These are phyloP conservation scores for Trichoderma atrobrunneum DNA, from an alignment of 2,329 filamentous ascomycete species.

Conservation along the genomic window DNA sequence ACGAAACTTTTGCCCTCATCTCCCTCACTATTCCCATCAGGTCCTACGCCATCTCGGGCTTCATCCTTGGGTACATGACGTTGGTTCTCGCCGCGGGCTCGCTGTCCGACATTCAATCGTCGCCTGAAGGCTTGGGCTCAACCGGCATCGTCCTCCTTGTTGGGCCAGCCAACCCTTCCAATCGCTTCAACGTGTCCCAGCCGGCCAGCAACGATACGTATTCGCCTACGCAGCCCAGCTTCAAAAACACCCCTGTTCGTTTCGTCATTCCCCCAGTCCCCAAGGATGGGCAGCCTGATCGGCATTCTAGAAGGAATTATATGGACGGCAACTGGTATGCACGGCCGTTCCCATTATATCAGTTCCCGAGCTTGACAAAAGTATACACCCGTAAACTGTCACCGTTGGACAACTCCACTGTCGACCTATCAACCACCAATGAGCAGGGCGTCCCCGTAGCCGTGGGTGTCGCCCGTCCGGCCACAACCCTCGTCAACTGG, in stretches of 20 bases:
- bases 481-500: constrained; percentile 73
- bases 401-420: constrained; percentile 63
- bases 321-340: constrained; percentile 41
- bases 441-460: constrained; percentile 69
- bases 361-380: constrained; percentile 61
- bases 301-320: constrained; percentile 42
- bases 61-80: constrained; percentile 81
- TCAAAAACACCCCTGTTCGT: constrained; percentile 48
- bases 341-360: constrained; percentile 54
- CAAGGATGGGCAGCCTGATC: constrained; percentile 39
- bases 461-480: constrained; percentile 74
- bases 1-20: constrained; percentile 69
- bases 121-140: constrained; percentile 65
- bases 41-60: constrained; percentile 51
- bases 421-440: constrained; percentile 66
- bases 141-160: constrained; percentile 70
- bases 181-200: constrained; percentile 53
- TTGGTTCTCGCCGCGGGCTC: constrained; percentile 67
- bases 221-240: constrained; percentile 35
- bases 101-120: constrained; percentile 59
- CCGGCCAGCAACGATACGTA: constrained; percentile 49
- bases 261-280: constrained; percentile 59
- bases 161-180: constrained; percentile 64
- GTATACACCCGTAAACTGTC: constrained; percentile 54
- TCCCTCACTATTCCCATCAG: constrained; percentile 80